These are phyloP conservation scores for Acorus calamus DNA, from an alignment of 106 monocot genomes.

Conservation along the genomic window DNA sequence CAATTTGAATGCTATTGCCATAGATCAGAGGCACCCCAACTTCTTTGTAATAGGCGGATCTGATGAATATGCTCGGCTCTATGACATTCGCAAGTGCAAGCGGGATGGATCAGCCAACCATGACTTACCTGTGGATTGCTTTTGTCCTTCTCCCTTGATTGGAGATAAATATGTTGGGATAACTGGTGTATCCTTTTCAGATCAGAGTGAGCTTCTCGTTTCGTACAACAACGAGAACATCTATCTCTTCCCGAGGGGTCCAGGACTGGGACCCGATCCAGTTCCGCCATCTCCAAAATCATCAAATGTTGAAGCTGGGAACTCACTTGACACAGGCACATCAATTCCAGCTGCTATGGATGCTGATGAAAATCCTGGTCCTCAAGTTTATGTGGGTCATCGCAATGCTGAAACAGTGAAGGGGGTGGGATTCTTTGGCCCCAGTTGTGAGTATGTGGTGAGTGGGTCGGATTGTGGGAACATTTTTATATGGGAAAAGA, in stretches of 20 bases:
- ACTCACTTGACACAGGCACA: slow-evolving; percentile 1
- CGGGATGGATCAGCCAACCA: slow-evolving; percentile 31
- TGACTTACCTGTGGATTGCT: slow-evolving; percentile 38
- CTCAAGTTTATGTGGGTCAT: slow-evolving; percentile 54
- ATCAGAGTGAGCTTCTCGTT: slow-evolving; percentile 61
- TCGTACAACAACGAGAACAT: slow-evolving; percentile 71
- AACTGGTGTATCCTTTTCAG: slow-evolving; percentile 83
- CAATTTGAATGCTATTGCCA: slow-evolving; percentile 65
- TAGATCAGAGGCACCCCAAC: slow-evolving; percentile 66
- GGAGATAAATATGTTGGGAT: slow-evolving; percentile 49
- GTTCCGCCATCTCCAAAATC: slow-evolving; percentile 5
- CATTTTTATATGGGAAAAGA: slow-evolving; percentile 92
- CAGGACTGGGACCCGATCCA: slow-evolving; percentile 54
- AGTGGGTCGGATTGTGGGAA: slow-evolving; percentile 97
- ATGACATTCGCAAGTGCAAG: slow-evolving; percentile 72
- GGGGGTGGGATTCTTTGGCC: slow-evolving; percentile 83
- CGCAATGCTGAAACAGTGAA: slow-evolving; percentile 67
- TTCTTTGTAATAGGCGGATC: slow-evolving; percentile 58
- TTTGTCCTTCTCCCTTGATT: slow-evolving; percentile 70
- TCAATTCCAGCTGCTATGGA: neutral
- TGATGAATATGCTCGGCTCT: slow-evolving; percentile 70
- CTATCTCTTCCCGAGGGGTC: slow-evolving; percentile 72
- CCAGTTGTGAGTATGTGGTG: slow-evolving; percentile 77
- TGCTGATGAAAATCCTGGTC: slow-evolving; percentile 5
- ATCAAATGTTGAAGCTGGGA: neutral